Evolutionary conservation across 176 grass and related monocot genomes (phyloP).

Genomic region (Tillandsia leiboldiana): DNA sequence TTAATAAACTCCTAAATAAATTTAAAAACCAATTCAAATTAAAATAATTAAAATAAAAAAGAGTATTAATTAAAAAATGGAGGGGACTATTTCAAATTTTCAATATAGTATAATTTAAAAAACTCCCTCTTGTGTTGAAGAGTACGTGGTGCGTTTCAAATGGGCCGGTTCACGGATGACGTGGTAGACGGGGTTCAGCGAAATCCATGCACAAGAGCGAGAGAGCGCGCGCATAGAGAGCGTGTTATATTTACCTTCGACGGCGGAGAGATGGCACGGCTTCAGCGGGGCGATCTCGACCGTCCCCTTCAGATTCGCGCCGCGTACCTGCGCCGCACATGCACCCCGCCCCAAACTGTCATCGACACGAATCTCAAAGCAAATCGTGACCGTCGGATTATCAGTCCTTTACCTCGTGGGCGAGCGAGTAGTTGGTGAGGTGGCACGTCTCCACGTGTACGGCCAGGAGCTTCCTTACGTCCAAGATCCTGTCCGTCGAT

Average conservation of each 20-base stretch:
- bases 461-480: slow-evolving; percentile 61
- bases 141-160: no score
- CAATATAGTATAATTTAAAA: no score
- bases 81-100: no score
- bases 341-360: not conserved
- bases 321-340: slow-evolving; percentile 42
- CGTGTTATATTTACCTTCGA: slow-evolving; percentile 45
- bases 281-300: slow-evolving; percentile 66
- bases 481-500: slow-evolving; percentile 81
- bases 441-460: slow-evolving; percentile 91
- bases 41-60: no score
- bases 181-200: not conserved
- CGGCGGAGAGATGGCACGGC: slow-evolving; percentile 67
- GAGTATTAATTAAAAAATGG: no score
- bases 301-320: slow-evolving; percentile 58
- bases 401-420: slow-evolving; percentile 58
- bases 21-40: no score
- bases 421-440: slow-evolving; percentile 72
- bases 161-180: no score
- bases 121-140: no score
- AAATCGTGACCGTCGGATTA: not conserved
- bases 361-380: slow-evolving; percentile 14
- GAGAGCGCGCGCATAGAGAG: not conserved
- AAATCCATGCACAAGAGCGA: not conserved
- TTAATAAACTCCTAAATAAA: no score